Evolutionary conservation across 139 green algal species (phyloP), one percentile per base, ranked within the genome.

Genomic region (Zygnema circumcarinatum): DNA sequence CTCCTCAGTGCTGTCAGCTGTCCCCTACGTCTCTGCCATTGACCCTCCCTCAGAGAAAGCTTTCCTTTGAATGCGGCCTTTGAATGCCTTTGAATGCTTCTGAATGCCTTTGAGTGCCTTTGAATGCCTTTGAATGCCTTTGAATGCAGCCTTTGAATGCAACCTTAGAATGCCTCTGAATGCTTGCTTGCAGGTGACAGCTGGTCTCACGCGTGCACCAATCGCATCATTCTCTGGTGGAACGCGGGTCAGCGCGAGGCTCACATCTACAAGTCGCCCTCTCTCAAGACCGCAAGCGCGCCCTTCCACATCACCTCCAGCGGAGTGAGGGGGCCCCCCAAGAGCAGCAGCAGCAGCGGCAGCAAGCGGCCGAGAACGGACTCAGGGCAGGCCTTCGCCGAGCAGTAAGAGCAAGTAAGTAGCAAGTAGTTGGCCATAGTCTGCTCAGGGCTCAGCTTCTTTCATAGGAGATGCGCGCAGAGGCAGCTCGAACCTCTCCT

Each of bases 181-280:
- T 42, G 1, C 1, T 54, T 81, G 74, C 74, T 1, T 78, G 22
- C 82, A 88, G 94, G 95, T 1, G 95, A 97, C 75, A 95, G 90
- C 54, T 98, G 95, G 94, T 95, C 93, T 2, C 96, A 98, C 81
- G 93, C 92, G 3, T 94, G 92, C 72, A 96, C 94, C 76, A 96
- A 85, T 1, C 93, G 95, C 7, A 85, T 98, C 2, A 95, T 97
- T 25, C 91, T 98, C 41, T 92, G 93, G 78, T 98, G 95, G 94
- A 78, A 92, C 20, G 89, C 92, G 39, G 89, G 87, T 32, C 39
- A 89, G 42, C 81, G 94, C 1, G 87, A 89, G 2, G 95, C 94
- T 20, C 89, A 93, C 84, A 42, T 98, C 22, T 95, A 95, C 86
- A 98, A 98, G 80, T 96, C 92, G 1, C 94, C 95, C 1, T 88